Evolutionary conservation across 1,284 basidiomycete species (phyloP), one percentile per base, ranked within the genome.

Genomic region (Ceratobasidium sp.): DNA sequence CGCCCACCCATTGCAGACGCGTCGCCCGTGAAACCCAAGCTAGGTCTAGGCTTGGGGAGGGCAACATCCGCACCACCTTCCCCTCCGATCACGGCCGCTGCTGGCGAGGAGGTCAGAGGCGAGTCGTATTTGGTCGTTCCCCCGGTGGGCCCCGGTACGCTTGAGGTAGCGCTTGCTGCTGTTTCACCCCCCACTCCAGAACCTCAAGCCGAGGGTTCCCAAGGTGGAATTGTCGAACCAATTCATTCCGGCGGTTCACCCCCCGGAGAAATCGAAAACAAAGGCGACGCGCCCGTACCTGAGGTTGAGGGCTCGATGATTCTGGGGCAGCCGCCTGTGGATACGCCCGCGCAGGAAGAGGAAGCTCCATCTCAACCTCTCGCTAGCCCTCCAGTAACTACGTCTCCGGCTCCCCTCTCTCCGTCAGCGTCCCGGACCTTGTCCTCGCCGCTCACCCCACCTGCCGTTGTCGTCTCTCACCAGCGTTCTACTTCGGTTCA

Each of bases 1-100:
- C 57, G 71, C 20, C 71, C 71, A 12, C 71, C 71, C 6, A 74
- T 74, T n/a, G 8, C 38, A 1, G 71, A 74, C 44, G 71, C 64
- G 33, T 20, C 41, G n/a, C 54, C 69, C 2, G 44, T 38, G 18
- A 59, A 33, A 52, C 14, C 71, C 30, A 74, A 74, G 33, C 14
- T 64, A 14, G 38, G 55, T 7, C 33, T 52, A 35, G 60, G 52
- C 33, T 33, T 52, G n/a, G n/a, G 44, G 14, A 70, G 50, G 23
- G 66, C 12, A 20, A 54, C 50, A 18, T 23, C 66, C 14, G 27
- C 54, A 30, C 69, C 69, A 1, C 57, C 71, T 52, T 57, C 60
- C 3, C 59, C 71, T 57, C 57, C 69, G 18, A 18, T 50, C 8
- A 33, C 44, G 14, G 44, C 16, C 23, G 41, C 38, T 1, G 62